Conservation (phyloP, 2,329 filamentous ascomycete genomes). For the Claviceps sp. region DNA sequence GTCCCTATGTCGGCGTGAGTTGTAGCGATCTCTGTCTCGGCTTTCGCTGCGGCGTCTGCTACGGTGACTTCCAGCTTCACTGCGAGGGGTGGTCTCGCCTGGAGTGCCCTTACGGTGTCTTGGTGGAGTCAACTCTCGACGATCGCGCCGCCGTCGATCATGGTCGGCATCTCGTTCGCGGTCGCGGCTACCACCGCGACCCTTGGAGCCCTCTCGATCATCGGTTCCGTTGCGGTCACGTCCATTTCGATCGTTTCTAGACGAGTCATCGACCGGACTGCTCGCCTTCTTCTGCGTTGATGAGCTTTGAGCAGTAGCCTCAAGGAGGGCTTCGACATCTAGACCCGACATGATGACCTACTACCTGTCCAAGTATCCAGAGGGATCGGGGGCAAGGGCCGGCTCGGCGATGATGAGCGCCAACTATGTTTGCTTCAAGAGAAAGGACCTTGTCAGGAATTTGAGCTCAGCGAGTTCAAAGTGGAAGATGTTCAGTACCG, state of each 20-base stretch:
- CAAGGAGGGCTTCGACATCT: slow-evolving; percentile 83
- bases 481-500: neutral
- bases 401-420: neutral
- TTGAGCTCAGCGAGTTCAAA: neutral
- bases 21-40: slow-evolving; percentile 61
- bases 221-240: slow-evolving; percentile 30
- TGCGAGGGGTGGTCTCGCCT: slow-evolving; percentile 53
- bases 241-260: slow-evolving; percentile 20
- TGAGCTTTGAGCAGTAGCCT: slow-evolving; percentile 60
- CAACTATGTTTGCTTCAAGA: neutral
- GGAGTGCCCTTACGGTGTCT: slow-evolving; percentile 33
- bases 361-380: neutral
- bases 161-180: slow-evolving; percentile 43
- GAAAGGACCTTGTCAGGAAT: neutral
- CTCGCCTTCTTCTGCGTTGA: slow-evolving; percentile 34
- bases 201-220: slow-evolving; percentile 39
- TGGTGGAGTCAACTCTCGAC: slow-evolving; percentile 43
- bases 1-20: slow-evolving; percentile 59
- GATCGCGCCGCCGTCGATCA: slow-evolving; percentile 34
- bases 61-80: slow-evolving; percentile 68
- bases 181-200: slow-evolving; percentile 42
- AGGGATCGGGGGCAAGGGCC: neutral
- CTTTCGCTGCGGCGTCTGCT: slow-evolving; percentile 71
- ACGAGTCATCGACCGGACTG: slow-evolving; percentile 38
- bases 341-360: slow-evolving; percentile 31